Evolutionary conservation across 495 filamentous ascomycete genomes (phyloP), one percentile per base, ranked within the genome.

Genomic region (Achaetomiella virescens): DNA sequence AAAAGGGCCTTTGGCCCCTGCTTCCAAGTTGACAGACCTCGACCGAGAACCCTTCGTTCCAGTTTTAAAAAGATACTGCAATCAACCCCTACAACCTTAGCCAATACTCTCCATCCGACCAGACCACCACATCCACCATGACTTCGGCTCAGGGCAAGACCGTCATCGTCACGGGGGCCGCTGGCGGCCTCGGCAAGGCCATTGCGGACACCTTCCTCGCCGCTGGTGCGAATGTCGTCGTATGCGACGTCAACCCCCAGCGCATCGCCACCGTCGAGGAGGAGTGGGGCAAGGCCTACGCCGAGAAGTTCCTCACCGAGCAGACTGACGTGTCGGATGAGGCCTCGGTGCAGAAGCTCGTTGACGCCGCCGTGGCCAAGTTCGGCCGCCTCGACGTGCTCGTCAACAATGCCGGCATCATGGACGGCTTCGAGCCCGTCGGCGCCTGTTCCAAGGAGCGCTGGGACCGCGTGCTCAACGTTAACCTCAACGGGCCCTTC

Each of bases 401-500:
- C 11, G 61, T 80, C 61, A 81, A 79, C 68, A 78, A 78, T 59
- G 78, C 76, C 22, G 78, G 72, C 56, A 64, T 76, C 58, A 76
- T 76, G 72, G 78, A 80, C 59, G 72, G 69, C 55, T 81, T 83
- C 55, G 75, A 78, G 33, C 78, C 80, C 25, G 75, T 78, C 12
- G 81, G 78, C 18, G 72, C 74, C 31, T 62, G 78, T 51, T 73
- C 75, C 41, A 72, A 71, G 51, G 71, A 69, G 24, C 56, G 75
- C 6, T 85, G 81, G 84, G 73, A 87, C 61, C 70, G 69, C 10
- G 76, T 85, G 11, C 73, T 86, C 53, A 72, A 70, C 38, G 64
- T 85, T 55, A 86, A 85, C 61, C 69, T 85, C 14, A 84, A 79
- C 29, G 83, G 80, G 0, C 77, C 82, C 8, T 79, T 79, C 55